Base-by-base conservation (phyloP, 1,284 basidiomycete species). In the Microstroma glucosiphilum region DNA sequence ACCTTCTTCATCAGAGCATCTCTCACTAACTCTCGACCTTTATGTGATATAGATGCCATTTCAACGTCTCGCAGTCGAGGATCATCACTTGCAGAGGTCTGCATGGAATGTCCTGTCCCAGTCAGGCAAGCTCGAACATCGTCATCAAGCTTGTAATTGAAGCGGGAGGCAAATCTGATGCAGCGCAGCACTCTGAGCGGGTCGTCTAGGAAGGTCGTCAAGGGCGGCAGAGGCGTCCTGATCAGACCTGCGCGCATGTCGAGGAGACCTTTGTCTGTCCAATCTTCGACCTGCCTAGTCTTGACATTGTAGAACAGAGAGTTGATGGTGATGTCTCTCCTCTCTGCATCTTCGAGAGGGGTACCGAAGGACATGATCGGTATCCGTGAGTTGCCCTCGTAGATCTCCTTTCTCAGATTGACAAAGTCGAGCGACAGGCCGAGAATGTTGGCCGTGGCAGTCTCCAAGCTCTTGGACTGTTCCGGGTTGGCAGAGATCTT, bases 401-500 rank as follows among this genome's bases (percentile, higher is more conserved):
- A 98, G n/a, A 76, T 74, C 69, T 89, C 91, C 80, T 97, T 96
- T 62, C 96, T 83, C 56, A 98, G 82, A 76, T 97, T 97, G 12
- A 98, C 96, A 73, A 97, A 89, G 80, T 99, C 96, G 59, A 98
- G 83, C 63, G 92, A 90, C 55, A 91, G 82, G 1, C 86, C 92
- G 57, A 92, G 83, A 26, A 98, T 83, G 40, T 85, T 86, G 40
- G 92, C 89, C n/a, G 89, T 89, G 0, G 92, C 94, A 0, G 96
- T 97, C 81, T 98, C 94, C 41, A 99, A 84, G 80, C 97, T 96
- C 80, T 99, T 99, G 60, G 91, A 94, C 82, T 98, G 96, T 56
- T 94, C 91, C 0, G 96, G 94, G 74, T 98, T 97, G 65, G 89
- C 88, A 59, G 90, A 91, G 63, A 99, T 92, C 75, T 88, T 91